Base-by-base conservation (phyloP, 176 grass and related monocot genomes). In the Typha latifolia region DNA sequence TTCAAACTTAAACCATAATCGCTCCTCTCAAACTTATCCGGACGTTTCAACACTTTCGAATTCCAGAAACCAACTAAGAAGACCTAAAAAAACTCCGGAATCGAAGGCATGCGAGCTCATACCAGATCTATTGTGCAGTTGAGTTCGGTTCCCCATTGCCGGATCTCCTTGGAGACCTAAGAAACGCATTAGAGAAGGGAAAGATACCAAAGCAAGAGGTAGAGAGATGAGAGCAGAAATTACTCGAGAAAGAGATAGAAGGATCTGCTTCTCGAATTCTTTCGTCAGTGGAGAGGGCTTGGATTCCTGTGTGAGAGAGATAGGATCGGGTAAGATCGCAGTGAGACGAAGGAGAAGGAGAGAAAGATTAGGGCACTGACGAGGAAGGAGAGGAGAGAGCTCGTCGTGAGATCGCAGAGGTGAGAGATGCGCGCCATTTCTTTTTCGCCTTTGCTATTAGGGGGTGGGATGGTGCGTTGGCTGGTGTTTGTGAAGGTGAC, bases 231-330 rank as follows among this genome's bases (percentile, higher is more conserved):
- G 23, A n/a, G 2, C 48, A 47, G 67, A 1, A 19, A 50, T 64
- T 80, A 90, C 90, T 62, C 37, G 69, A 32, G 86, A 77, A 21
- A 95, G 83, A 10, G 66, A 65, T 22, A 95, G 64, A 15, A 95
- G 81, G 13, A 85, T 31, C 12, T 63, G n/a, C 67, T 78, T 88
- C 73, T 96, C 91, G 1, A 80, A 83, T 72, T 90, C 79, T 23
- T 62, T 48, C 4, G 57, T 69, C 69, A 81, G 55, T 8, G 15
- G 19, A 55, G 66, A 78, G 20, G 69, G 23, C 29, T 51, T 13
- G 14, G 50, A 32, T 70, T 86, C 80, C 91, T 96, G 69, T 32
- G 62, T 61, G 55, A 62, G 47, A 68, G 55, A 62, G 47, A n/a
- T n/a, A n/a, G n/a, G n/a, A n/a, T n/a, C n/a, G n/a, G n/a, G n/a